A percentile compares a stretch with the other conserved stretches of the same genome.
Conservation (phyloP, 768 basidiomycete species). For the Porpolomopsis calyptriformis region DNA sequence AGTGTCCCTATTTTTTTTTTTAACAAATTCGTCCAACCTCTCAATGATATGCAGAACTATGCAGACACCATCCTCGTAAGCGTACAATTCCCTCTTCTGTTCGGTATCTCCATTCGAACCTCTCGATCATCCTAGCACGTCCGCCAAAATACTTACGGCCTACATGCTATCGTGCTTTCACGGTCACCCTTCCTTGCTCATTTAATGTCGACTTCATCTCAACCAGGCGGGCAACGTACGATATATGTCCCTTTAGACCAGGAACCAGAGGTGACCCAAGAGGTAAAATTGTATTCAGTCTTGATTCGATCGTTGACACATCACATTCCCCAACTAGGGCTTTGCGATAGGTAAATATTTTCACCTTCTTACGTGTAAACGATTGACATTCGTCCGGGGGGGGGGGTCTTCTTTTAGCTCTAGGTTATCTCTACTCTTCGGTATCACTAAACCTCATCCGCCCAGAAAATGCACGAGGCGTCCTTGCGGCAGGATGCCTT, state of each 20-base stretch:
- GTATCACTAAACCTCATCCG: constrained; percentile 57
- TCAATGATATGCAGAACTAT: constrained; percentile 47
- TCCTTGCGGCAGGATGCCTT: constrained; percentile 75
- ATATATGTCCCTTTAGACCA: constrained; percentile 68
- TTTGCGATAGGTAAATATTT: constrained; percentile 55
- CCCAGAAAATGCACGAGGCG: constrained; percentile 72
- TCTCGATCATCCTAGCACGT: constrained; percentile 43
- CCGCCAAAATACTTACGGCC: constrained; percentile 61
- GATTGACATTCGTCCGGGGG: too few relatives aligned
- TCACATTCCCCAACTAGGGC: constrained; percentile 40
- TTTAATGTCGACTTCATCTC: constrained; percentile 74
- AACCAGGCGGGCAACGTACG: constrained; percentile 50
- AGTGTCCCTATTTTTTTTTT: constrained; percentile 22
- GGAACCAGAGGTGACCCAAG: constrained; percentile 74
- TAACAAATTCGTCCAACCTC: background rate
- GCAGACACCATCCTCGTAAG: constrained; percentile 71
- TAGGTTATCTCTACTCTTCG: constrained; percentile 74
- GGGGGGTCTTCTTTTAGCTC: constrained; percentile 39
- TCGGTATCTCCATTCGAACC: background rate
- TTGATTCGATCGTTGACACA: constrained; percentile 4
- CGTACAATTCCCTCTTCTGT: constrained; percentile 6
- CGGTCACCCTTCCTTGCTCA: constrained; percentile 83
- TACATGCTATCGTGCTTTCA: constrained; percentile 79
- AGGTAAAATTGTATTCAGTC: constrained; percentile 39
- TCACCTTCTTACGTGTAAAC: constrained; percentile 11